Evolutionary conservation across 192 early-diverging fungal species (phyloP), one percentile per base, ranked within the genome.

Genomic region (Backusella sp.): DNA sequence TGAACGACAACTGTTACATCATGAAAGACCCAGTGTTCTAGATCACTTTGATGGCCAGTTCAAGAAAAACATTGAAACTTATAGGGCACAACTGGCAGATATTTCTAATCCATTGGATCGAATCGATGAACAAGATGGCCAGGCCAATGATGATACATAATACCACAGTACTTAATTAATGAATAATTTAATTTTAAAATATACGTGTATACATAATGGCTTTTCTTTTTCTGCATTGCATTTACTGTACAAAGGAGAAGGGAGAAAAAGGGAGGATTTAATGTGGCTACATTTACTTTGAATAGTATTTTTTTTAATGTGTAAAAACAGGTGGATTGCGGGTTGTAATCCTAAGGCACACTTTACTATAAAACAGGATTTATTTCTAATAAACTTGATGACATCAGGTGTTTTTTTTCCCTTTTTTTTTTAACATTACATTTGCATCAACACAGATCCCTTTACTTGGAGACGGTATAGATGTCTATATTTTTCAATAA

Each of bases 11-110:
- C 14, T 23, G 35, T 9, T 69, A 26, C 68, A 69, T 26, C 68
- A 69, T 69, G 68, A 69, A n/a, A 39, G 37, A 41, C 68, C 68
- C 1, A 69, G 37, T 69, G 15, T 69, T 23, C 39, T 69, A 9
- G 68, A 69, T 41, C n/a, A 35, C n/a, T 68, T 68, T 68, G 30
- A 41, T 69, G 37, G 37, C 12, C 56, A 62, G 26, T 62, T 62
- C 23, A 39, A 23, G 37, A 69, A 41, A 37, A 35, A 35, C 36
- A 69, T 69, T 69, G 68, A 69, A 41, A 69, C 68, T 39, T 69
- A 69, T 21, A 69, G 11, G 36, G 68, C 68, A 37, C 68, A 69
- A n/a, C 41, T 69, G 37, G 17, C 68, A 0, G 68, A 69, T 26
- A 69, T 69, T 14, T 69, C 37, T 14, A 37, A 21, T 7, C 66